A percentile compares a stretch with the other conserved stretches of the same genome.
phyloP scores from a whole-genome alignment of 768 basidiomycete genomes.

The Melanogaster broomeanus region DNA sequence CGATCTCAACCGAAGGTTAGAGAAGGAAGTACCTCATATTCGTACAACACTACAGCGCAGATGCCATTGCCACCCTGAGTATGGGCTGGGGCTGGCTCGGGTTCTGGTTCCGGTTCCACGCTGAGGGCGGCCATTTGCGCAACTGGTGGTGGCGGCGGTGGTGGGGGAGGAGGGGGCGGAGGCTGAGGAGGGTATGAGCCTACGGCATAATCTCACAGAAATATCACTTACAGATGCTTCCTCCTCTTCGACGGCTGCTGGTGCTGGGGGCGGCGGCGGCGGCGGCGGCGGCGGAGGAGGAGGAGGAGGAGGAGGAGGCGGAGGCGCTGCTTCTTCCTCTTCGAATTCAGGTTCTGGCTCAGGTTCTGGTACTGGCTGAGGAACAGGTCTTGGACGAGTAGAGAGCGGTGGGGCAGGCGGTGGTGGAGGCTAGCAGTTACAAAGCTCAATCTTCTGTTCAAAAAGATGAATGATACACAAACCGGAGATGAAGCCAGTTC shows the following conservation, averaged over 20 bases:
- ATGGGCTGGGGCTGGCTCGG: constrained; percentile 24
- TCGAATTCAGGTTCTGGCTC: constrained; percentile 23
- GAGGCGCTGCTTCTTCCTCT: constrained; percentile 18
- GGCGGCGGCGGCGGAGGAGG: constrained; percentile 29
- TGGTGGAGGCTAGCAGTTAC: constrained; percentile 25
- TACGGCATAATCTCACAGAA: too few relatives aligned
- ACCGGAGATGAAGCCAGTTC: constrained; percentile 33
- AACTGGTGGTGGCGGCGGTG: constrained; percentile 37
- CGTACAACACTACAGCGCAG: constrained; percentile 77
- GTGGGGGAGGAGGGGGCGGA: constrained; percentile 27
- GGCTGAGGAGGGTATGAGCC: constrained; percentile 17
- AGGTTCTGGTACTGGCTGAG: constrained; percentile 14
- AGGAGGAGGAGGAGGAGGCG: constrained; percentile 15
- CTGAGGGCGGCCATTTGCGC: constrained; percentile 30
- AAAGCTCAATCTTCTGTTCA: constrained; percentile 3
- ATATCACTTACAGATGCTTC: constrained; percentile 8
- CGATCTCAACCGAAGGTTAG: neutral
- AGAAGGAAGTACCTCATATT: constrained; percentile 60
- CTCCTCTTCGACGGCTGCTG: constrained; percentile 27
- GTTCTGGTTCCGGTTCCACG: constrained; percentile 40
- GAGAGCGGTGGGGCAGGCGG: constrained; percentile 26
- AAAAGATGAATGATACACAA: constrained; percentile 8
- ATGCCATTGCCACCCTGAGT: constrained; percentile 42
- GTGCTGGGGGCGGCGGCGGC: constrained; percentile 34
- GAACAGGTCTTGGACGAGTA: constrained; percentile 20